Percentiles rank a stretch among this genome's conserved stretches.
Evolutionary conservation across 2,329 filamentous ascomycete species (phyloP).

Genomic region (Juglanconis oblonga): DNA sequence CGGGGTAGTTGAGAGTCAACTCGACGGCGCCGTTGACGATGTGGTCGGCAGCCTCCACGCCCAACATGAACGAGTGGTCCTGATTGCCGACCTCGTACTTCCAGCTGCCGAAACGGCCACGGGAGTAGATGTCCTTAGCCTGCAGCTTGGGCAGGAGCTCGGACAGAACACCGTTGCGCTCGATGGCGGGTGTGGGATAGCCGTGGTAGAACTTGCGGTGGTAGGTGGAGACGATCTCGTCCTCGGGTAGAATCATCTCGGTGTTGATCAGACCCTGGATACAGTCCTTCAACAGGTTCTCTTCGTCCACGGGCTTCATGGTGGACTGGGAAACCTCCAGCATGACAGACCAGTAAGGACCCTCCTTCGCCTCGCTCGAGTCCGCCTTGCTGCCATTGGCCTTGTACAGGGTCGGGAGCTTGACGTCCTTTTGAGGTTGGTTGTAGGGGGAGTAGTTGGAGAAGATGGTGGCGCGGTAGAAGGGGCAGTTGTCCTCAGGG

Average conservation of each 20-base stretch:
- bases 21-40: constrained; percentile 87
- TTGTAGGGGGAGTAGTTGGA: constrained; percentile 99
- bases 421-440: constrained; percentile 78
- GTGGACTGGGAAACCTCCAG: constrained; percentile 93
- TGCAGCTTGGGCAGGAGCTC: constrained; percentile 90
- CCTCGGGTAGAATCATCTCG: constrained; percentile 84
- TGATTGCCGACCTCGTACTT: constrained; percentile 94
- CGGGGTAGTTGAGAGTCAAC: constrained; percentile 92
- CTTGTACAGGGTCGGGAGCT: constrained; percentile 82
- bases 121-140: constrained; percentile 87
- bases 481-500: constrained; percentile 97
- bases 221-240: constrained; percentile 98
- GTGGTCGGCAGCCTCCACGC: constrained; percentile 88
- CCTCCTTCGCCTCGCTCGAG: constrained; percentile 71
- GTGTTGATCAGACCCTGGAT: constrained; percentile 98
- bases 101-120: constrained; percentile 97
- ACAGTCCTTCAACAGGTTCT: constrained; percentile 81
- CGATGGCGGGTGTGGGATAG: constrained; percentile 91
- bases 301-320: constrained; percentile 89
- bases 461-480: constrained; percentile 99
- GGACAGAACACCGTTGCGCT: constrained; percentile 92
- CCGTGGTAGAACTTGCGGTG: constrained; percentile 97
- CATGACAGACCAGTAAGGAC: constrained; percentile 99
- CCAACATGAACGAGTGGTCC: constrained; percentile 97
- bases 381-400: constrained; percentile 80